Evolutionary conservation across 192 early-diverging fungal species (phyloP), one percentile per base, ranked within the genome.

Genomic region (Pilobolus umbonatus): DNA sequence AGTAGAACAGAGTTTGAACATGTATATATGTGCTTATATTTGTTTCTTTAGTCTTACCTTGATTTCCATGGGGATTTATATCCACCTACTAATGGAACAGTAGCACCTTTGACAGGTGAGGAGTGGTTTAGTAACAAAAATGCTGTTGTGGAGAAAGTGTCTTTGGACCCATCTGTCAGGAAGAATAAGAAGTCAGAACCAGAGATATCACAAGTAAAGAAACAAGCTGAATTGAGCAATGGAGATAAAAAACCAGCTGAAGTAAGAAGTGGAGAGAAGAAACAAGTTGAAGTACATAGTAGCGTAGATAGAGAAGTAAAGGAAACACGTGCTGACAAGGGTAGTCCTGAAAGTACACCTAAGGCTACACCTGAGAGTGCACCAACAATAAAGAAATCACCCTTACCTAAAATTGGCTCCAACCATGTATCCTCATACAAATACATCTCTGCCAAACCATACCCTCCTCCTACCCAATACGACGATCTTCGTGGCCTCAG

Each of bases 61-160:
- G 91, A 92, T 51, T 96, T 92, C 56, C 88, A 94, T 60, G 61
- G 68, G 11, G 94, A 96, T 45, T 62, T 96, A 12, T 96, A 87
- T 61, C 94, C 94, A 19, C 88, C 91, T 15, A 92, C 94, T 12
- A 80, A 84, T 26, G 79, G 52, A 57, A 62, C 32, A 72, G 69
- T 59, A 6, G 74, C 84, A 14, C 75, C 76, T 2, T 61, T 85
- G 38, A 69, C 84, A 4, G 75, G 72, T 29, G 73, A 61, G 1
- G 78, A 84, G 21, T 94, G 87, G 87, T 49, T 85, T 19, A 61
- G 55, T 1, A 76, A 83, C 4, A 76, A 80, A 57, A 79, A 74
- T 32, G 68, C 17, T 1, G 19, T 38, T 2, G 74, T 81, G 12
- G 61, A 66, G 14, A 72, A 48, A 6, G 62, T 75, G 7, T 75